Conservation (phyloP, 1,284 basidiomycete genomes). For the Trichosporon sp. region DNA sequence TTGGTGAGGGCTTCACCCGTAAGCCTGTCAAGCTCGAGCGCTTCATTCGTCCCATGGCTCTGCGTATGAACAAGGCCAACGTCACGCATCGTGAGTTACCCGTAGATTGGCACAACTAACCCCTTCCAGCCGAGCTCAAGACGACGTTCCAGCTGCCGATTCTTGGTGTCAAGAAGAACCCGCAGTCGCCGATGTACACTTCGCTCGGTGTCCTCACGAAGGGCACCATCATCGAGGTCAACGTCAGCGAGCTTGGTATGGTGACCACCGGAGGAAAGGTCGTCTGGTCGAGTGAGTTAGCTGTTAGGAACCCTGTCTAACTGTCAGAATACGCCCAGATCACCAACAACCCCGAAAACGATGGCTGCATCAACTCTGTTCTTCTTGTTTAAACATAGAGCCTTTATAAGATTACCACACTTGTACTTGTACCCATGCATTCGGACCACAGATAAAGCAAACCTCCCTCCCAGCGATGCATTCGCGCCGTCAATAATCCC, state of each 20-base stretch:
- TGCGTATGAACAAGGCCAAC: conserved; percentile 97
- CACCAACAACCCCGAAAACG: conserved; percentile 93
- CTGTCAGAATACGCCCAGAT: conserved; percentile 88
- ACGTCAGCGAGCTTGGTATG: conserved; percentile 94
- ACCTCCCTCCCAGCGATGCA: background rate
- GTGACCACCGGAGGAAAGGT: conserved; percentile 97
- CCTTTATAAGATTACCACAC: background rate
- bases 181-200: conserved; percentile 96
- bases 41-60: conserved; percentile 93
- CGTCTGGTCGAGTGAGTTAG: conserved; percentile 55
- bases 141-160: conserved; percentile 99
- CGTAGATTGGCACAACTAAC: conserved; percentile 8
- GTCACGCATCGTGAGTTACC: conserved; percentile 88
- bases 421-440: conserved; percentile 3
- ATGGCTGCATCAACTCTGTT: conserved; percentile 92
- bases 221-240: conserved; percentile 97
- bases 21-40: conserved; percentile 99
- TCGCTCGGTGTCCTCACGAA: conserved; percentile 89
- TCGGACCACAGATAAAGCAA: background rate
- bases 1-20: conserved; percentile 94
- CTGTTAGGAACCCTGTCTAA: conserved; percentile 50
- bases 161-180: conserved; percentile 98
- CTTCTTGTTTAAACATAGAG: conserved; percentile 51
- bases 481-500: too few species aligned
- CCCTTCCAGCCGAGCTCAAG: conserved; percentile 74